Conservation (phyloP, 1,139 yeast species). For the Kodamaea sp. region DNA sequence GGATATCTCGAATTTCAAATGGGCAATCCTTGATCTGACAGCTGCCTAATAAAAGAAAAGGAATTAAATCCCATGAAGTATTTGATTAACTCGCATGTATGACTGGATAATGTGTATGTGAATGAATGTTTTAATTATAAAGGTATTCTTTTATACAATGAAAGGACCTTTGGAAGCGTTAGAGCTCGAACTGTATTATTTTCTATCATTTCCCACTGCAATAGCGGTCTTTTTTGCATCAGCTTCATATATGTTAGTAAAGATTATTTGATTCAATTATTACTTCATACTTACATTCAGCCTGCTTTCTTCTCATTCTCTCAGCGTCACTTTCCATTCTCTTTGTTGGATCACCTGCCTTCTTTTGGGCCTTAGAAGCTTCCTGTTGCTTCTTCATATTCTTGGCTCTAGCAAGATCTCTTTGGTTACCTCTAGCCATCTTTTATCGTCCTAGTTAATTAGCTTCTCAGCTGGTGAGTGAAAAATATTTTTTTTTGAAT, state of each 20-base stretch:
- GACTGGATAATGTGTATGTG: too few relatives aligned
- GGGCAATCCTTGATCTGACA: too few relatives aligned
- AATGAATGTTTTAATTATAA: too few relatives aligned
- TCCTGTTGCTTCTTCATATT: slow-evolving; percentile 76
- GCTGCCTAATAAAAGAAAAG: too few relatives aligned
- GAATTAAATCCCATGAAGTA: too few relatives aligned
- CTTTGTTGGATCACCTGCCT: slow-evolving; percentile 77
- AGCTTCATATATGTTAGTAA: background rate
- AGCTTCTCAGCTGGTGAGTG: slow-evolving; percentile 1
- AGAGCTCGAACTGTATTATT: background rate
- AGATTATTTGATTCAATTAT: background rate
- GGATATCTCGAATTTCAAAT: too few relatives aligned
- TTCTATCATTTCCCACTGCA: slow-evolving; percentile 2
- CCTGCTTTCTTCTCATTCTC: slow-evolving; percentile 82
- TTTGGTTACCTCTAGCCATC: slow-evolving; percentile 96
- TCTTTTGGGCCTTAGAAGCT: slow-evolving; percentile 58
- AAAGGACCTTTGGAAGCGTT: too few relatives aligned
- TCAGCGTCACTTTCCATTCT: slow-evolving; percentile 87
- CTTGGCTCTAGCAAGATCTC: slow-evolving; percentile 90
- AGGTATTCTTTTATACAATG: too few relatives aligned
- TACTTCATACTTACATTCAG: slow-evolving; percentile 53
- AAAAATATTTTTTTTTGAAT: background rate
- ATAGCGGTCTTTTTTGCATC: slow-evolving; percentile 2
- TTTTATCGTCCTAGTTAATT: slow-evolving; percentile 4
- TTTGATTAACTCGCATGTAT: too few relatives aligned